Conservation (phyloP, 768 basidiomycete genomes). For the Ramaria sp. region DNA sequence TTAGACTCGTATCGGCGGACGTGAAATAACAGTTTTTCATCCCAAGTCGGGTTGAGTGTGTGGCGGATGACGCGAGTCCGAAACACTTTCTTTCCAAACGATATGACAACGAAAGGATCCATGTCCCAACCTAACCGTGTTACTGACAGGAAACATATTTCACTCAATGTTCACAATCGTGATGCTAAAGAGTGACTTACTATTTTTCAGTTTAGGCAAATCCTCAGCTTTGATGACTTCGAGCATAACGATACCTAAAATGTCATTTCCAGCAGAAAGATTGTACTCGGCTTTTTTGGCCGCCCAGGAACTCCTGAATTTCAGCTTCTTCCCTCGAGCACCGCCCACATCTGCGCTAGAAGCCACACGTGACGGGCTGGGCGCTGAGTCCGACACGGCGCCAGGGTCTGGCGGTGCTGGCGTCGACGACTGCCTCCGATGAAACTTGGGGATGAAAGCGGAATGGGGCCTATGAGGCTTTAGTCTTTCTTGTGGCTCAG, state of each 20-base stretch:
- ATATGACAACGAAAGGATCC: constrained; percentile 94
- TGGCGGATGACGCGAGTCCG: constrained; percentile 83
- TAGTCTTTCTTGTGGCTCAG: constrained; percentile 17
- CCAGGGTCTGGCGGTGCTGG: constrained; percentile 14
- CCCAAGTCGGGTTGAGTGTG: constrained; percentile 79
- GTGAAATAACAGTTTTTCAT: constrained; percentile 93
- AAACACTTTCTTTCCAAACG: constrained; percentile 96
- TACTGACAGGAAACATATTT: constrained; percentile 32
- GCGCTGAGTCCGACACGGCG: constrained; percentile 12
- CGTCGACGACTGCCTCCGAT: constrained; percentile 8
- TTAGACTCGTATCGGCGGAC: constrained; percentile 77
- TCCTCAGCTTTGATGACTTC: constrained; percentile 81
- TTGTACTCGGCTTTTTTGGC: constrained; percentile 38
- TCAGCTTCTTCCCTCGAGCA: constrained; percentile 20
- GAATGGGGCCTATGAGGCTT: not conserved
- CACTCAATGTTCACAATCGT: not conserved
- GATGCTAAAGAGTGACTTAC: constrained; percentile 36
- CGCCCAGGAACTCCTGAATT: constrained; percentile 30
- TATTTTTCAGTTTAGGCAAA: constrained; percentile 77
- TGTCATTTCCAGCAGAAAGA: constrained; percentile 60
- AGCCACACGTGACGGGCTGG: constrained; percentile 2
- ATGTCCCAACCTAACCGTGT: constrained; percentile 87
- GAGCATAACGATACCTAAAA: constrained; percentile 90
- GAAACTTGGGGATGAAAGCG: constrained; percentile 4
- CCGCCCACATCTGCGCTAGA: constrained; percentile 9